Conservation (phyloP, 495 filamentous ascomycete genomes). For the Podospora australis region DNA sequence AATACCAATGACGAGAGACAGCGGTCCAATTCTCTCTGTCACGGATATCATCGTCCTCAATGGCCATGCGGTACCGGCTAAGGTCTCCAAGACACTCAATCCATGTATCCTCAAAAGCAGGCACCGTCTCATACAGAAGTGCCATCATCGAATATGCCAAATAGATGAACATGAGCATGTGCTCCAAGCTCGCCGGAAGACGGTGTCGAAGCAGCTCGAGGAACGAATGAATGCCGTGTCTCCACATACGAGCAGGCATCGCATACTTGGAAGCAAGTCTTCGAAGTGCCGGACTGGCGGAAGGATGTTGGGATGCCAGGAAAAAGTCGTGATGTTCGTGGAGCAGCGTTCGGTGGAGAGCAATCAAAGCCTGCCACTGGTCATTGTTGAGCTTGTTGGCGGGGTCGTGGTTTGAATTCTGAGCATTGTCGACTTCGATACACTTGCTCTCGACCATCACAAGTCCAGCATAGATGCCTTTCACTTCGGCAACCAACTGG, state of each 20-base stretch:
- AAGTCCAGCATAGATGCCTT: slow-evolving; percentile 69
- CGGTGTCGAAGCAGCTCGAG: slow-evolving; percentile 65
- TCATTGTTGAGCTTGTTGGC: slow-evolving; percentile 45
- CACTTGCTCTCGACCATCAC: slow-evolving; percentile 77
- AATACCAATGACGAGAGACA: slow-evolving; percentile 76
- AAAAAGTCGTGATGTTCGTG: slow-evolving; percentile 78
- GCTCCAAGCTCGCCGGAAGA: slow-evolving; percentile 63
- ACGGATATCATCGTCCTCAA: slow-evolving; percentile 63
- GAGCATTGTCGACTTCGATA: slow-evolving; percentile 61
- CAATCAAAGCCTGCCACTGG: slow-evolving; percentile 69
- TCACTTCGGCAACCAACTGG: slow-evolving; percentile 62
- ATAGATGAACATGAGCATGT: slow-evolving; percentile 78
- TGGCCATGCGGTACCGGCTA: slow-evolving; percentile 60
- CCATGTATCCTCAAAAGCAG: slow-evolving; percentile 77
- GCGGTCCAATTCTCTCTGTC: slow-evolving; percentile 75
- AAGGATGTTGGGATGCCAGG: slow-evolving; percentile 68
- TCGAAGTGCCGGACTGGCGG: slow-evolving; percentile 52
- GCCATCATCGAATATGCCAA: slow-evolving; percentile 78
- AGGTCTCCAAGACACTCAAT: slow-evolving; percentile 84
- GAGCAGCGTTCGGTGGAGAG: slow-evolving; percentile 61
- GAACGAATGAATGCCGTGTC: slow-evolving; percentile 57
- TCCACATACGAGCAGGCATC: slow-evolving; percentile 81
- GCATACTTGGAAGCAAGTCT: slow-evolving; percentile 60
- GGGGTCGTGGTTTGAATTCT: slow-evolving; percentile 38
- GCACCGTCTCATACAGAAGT: slow-evolving; percentile 67